These are phyloP conservation scores for Glutinoglossum americanum DNA, from an alignment of 495 filamentous ascomycete species.

Conservation along the genomic window DNA sequence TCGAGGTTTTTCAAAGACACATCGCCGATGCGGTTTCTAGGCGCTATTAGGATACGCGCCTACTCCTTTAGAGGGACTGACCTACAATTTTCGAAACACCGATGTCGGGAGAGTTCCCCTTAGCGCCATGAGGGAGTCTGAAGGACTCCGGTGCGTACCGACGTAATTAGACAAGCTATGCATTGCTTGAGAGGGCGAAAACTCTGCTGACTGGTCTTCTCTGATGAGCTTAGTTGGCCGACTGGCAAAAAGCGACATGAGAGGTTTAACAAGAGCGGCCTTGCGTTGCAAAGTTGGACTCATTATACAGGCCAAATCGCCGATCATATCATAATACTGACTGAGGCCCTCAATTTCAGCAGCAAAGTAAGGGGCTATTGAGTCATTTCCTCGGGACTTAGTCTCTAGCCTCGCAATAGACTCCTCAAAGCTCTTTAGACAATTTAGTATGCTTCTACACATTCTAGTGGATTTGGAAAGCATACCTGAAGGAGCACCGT, in stretches of 20 bases:
- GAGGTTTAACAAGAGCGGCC: not conserved
- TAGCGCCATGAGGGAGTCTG: constrained; percentile 3
- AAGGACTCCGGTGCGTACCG: not conserved
- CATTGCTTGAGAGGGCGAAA: not conserved
- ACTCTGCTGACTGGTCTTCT: not conserved
- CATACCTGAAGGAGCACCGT: constrained; percentile 11
- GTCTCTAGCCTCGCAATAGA: constrained; percentile 35
- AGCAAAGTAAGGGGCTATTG: constrained; percentile 28
- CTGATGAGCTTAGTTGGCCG: constrained; percentile 4
- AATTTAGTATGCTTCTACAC: constrained; percentile 14
- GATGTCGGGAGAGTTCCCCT: constrained; percentile 6
- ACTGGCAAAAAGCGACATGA: constrained; percentile 6
- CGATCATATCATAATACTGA: constrained; percentile 31
- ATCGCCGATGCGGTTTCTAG: constrained; percentile 11
- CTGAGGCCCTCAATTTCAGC: constrained; percentile 43
- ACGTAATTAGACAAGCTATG: not conserved
- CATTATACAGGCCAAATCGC: not conserved
- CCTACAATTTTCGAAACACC: constrained; percentile 7
- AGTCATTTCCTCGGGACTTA: constrained; percentile 8
- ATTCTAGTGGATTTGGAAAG: not conserved
- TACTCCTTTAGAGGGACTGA: not conserved
- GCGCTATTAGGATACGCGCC: not conserved
- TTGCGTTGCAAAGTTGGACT: not conserved
- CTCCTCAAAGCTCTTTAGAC: constrained; percentile 29
- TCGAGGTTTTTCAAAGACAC: constrained; percentile 38